Percentiles rank a stretch among this genome's conserved stretches.
Evolutionary conservation across 2,329 filamentous ascomycete genomes (phyloP).

Genomic region (Neonectria neomacrospora): DNA sequence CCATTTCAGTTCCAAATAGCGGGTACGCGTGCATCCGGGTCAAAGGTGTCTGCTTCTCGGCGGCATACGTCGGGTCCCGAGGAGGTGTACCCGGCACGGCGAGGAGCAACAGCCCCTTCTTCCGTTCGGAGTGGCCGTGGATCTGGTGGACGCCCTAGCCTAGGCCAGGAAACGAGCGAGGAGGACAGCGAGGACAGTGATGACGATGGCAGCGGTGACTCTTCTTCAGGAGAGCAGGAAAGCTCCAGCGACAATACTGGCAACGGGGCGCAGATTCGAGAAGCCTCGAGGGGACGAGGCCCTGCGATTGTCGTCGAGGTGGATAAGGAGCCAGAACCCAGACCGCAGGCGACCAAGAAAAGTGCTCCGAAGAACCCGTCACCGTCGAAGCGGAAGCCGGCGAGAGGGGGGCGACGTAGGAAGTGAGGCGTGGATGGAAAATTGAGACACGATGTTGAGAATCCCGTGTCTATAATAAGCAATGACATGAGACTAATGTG

Average conservation of each 20-base stretch:
- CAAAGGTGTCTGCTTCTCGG: conserved; percentile 49
- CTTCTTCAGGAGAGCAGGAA: conserved; percentile 46
- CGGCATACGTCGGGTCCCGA: conserved; percentile 52
- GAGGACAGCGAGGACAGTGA: conserved; percentile 49
- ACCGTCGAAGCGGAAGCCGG: conserved; percentile 55
- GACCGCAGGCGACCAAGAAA: conserved; percentile 49
- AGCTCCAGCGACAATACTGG: conserved; percentile 52
- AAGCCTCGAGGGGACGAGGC: conserved; percentile 45
- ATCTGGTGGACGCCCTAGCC: conserved; percentile 45
- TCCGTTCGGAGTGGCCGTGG: conserved; percentile 48
- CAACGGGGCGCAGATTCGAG: conserved; percentile 49
- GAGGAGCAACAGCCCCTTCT: conserved; percentile 42
- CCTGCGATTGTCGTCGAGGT: conserved; percentile 55
- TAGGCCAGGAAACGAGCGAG: conserved; percentile 50
- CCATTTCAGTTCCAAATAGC: conserved; percentile 66
- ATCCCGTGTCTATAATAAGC: conserved; percentile 22
- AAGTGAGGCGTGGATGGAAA: conserved; percentile 38
- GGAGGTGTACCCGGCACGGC: conserved; percentile 44
- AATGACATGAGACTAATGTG: conserved; percentile 29
- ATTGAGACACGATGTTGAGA: conserved; percentile 17
- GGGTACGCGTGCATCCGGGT: conserved; percentile 53
- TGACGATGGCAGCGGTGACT: conserved; percentile 38
- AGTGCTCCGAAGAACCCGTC: conserved; percentile 50
- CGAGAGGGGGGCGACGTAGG: conserved; percentile 50
- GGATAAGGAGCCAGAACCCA: conserved; percentile 46